These are phyloP conservation scores for Pyrus hybrid DNA, from an alignment of 331 rosid genomes.

Conservation along the genomic window DNA sequence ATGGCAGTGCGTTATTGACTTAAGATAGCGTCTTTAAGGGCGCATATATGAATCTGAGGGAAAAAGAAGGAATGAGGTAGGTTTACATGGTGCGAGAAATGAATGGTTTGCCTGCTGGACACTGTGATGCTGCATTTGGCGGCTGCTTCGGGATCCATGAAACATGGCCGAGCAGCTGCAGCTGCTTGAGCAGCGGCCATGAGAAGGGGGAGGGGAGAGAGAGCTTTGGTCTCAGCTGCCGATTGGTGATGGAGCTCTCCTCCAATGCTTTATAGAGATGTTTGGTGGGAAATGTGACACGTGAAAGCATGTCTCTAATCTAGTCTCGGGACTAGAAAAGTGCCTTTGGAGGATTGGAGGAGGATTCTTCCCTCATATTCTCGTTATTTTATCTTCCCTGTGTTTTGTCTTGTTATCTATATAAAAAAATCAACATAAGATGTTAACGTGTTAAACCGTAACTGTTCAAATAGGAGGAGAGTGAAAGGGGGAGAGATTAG, in stretches of 20 bases:
- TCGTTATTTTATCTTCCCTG: too few relatives aligned
- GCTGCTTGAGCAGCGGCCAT: slow-evolving; percentile 9
- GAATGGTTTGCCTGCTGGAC: slow-evolving; percentile 8
- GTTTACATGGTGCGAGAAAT: slow-evolving; percentile 21
- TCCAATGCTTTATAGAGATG: not conserved
- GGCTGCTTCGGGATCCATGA: slow-evolving; percentile 6
- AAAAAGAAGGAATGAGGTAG: not conserved
- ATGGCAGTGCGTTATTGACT: not conserved
- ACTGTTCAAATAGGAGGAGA: too few relatives aligned
- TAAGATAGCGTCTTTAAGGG: not conserved
- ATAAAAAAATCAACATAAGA: too few relatives aligned
- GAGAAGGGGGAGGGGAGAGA: not conserved
- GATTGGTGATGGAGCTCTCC: not conserved
- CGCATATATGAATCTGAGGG: not conserved
- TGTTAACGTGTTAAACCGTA: too few relatives aligned
- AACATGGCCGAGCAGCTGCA: slow-evolving; percentile 2
- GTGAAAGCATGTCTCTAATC: not conserved
- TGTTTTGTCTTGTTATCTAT: too few relatives aligned
- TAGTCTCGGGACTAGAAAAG: not conserved
- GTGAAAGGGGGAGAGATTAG: too few relatives aligned
- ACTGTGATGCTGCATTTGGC: slow-evolving; percentile 12
- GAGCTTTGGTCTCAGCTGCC: not conserved
- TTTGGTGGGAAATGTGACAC: not conserved
- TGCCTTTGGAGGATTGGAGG: too few relatives aligned
- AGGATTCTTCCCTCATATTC: too few relatives aligned